Conservation (phyloP, 257 asterid species). For the Solanum boliviense region DNA sequence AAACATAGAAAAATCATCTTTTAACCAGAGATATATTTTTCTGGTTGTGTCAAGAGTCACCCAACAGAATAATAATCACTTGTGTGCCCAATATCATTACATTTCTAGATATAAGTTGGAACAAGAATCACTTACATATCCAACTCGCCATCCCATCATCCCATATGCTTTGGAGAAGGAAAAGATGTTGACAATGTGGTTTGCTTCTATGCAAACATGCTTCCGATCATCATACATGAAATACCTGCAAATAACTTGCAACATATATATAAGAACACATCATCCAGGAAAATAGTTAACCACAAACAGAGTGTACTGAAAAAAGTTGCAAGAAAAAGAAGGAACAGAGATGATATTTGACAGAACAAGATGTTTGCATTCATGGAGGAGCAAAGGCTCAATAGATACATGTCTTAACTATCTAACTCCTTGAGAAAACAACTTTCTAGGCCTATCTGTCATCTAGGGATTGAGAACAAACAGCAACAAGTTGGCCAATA, state of each 20-base stretch:
- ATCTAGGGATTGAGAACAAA: background rate
- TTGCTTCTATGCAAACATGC: slow-evolving; percentile 63
- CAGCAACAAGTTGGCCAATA: background rate
- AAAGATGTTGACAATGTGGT: slow-evolving; percentile 77
- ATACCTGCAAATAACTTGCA: slow-evolving; percentile 45
- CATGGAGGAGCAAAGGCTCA: background rate
- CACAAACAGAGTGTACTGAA: background rate
- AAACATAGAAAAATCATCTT: background rate
- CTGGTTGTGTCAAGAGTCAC: background rate
- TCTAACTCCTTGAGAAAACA: background rate
- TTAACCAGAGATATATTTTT: background rate
- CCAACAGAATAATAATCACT: background rate
- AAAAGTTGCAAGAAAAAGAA: background rate
- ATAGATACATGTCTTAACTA: background rate
- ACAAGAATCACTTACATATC: slow-evolving; percentile 59
- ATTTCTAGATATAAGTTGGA: background rate
- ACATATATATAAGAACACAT: background rate
- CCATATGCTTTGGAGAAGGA: slow-evolving; percentile 98
- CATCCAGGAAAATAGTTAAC: background rate
- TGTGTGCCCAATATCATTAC: background rate
- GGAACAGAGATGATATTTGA: background rate
- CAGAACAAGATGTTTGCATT: background rate
- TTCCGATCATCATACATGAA: slow-evolving; percentile 93
- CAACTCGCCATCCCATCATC: slow-evolving; percentile 99
- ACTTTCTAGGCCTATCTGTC: background rate